Base-by-base conservation (phyloP, 106 monocot species). In the Chionographis japonica region DNA sequence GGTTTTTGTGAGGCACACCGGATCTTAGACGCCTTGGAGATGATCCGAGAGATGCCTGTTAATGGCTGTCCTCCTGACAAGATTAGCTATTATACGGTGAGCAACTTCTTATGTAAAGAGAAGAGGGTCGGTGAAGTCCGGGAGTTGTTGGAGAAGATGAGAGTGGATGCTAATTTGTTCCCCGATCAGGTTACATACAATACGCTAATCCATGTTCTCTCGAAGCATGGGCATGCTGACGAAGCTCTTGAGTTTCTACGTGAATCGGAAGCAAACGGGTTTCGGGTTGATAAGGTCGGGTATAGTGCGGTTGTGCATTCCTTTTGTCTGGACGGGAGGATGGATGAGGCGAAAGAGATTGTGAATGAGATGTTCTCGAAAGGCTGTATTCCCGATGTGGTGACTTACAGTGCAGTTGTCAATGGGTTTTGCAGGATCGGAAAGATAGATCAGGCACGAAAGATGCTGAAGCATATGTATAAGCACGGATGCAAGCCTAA, bases 71-170 rank as follows among this genome's bases (percentile, higher is more conserved):
- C 58, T 1, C 90, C 93, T 4, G 98, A 98, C 62, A 93, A 93
- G 80, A 76, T 98, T 41, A 93, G 82, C 60, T 98, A 92, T 52
- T 92, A 87, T 60, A 98, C 97, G 2, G 87, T 98, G 65, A 81
- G 90, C 43, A 78, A 55, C 60, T 88, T 87, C 72, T 74, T 98
- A 49, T 98, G 98, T 51, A 93, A 83, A 64, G 87, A 90, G 77
- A 98, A 83, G 56, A 85, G 80, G 68, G 70, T 87, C 40, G 65
- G 36, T 56, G 88, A 94, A 61, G 88, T 85, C 37, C 80, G 78
- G 39, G 70, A 66, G 2, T 56, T 94, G 62, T 39, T 94, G 58
- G 72, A 87, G 58, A 75, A 72, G 68, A 94, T 94, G 94, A 75
- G 66, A 61, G 68, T 17, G 11, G 90, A 94, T 62, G 73, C 74